phyloP scores from a whole-genome alignment of 441 rosid genomes.

The Adansonia grandidieri region DNA sequence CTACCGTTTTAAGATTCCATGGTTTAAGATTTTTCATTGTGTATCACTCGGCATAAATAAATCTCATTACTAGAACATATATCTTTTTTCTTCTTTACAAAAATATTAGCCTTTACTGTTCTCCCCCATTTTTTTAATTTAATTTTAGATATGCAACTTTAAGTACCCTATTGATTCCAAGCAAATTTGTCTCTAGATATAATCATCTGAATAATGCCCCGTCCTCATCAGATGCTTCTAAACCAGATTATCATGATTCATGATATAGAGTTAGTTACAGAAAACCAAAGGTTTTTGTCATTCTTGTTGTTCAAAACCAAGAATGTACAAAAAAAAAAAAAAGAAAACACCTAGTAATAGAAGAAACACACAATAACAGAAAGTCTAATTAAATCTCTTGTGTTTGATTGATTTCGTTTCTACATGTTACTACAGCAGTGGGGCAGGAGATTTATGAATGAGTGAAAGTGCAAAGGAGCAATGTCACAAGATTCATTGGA shows the following conservation, averaged over 20 bases:
- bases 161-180: too few species aligned
- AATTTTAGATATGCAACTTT: too few species aligned
- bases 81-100: neutral
- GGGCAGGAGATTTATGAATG: slow-evolving; percentile 9
- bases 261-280: neutral
- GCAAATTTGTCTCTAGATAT: too few species aligned
- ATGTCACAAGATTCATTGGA: neutral
- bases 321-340: neutral
- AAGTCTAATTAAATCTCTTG: neutral
- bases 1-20: neutral
- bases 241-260: too few species aligned
- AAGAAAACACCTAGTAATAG: neutral
- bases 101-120: neutral
- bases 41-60: neutral
- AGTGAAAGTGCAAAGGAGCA: neutral
- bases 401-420: neutral
- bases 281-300: neutral
- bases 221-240: too few species aligned
- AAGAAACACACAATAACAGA: neutral
- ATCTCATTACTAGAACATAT: neutral
- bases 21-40: neutral
- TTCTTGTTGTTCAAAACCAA: neutral
- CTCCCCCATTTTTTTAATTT: neutral
- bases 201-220: too few species aligned
- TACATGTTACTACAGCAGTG: neutral